Evolutionary conservation across 768 basidiomycete genomes (phyloP), one percentile per base, ranked within the genome.

Genomic region (Panellus pusillus): DNA sequence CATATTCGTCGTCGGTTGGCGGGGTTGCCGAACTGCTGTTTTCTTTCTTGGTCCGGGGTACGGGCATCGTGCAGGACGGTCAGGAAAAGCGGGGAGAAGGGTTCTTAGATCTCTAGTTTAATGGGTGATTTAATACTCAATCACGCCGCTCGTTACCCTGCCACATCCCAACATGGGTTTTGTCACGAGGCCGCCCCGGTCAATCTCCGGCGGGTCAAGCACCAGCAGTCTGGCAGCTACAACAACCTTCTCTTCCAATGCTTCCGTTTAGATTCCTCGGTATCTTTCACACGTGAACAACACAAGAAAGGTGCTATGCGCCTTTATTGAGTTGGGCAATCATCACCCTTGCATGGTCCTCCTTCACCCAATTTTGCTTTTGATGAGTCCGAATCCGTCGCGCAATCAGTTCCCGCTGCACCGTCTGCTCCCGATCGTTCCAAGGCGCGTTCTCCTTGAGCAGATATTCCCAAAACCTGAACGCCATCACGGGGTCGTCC

Each of bases 1-100:
- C 68, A 68, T 72, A 70, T 62, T 74, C 72, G 68, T 84, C 84
- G 77, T 86, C 84, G 63, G 84, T 84, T 70, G 83, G 78, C 58
- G 81, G 80, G 63, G 83, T 79, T 71, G 79, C 73, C 63, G 83
- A 83, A 68, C 71, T 76, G 50, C 65, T 72, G 73, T 82, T 83
- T 78, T 85, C 85, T 78, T 86, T 85, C 65, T 46, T 54, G 31
- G 80, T 73, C 65, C 85, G 80, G 58, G 80, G 77, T 63, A 76
- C 79, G 70, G 87, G 82, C 87, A 89, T 89, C 66, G 69, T 56
- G 67, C 64, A 58, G 65, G 66, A 59, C 63, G 60, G 65, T 61
- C 64, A 57, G 59, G 65, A 66, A 64, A 54, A 48, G 39, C 40
- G 57, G 59, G 61, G 65, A 55, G 57, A 60, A 20, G 52, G 62